Conservation (phyloP, 352 stramenopile species). For the Globisporangium perplexum region DNA sequence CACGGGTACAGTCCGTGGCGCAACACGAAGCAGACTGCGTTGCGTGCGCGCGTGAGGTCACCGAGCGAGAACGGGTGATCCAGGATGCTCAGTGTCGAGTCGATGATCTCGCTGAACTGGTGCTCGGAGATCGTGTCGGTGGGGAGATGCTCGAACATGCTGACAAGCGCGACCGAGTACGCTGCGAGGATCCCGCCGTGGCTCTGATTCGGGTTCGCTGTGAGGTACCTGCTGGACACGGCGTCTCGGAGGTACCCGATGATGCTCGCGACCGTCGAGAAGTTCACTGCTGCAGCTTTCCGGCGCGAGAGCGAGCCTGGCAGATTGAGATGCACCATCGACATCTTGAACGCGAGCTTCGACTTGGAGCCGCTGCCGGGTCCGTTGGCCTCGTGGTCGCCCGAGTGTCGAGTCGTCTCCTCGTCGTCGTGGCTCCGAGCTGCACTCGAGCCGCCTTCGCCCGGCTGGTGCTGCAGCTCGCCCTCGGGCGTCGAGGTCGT, state of each 20-base stretch:
- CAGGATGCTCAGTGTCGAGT: conserved; percentile 56
- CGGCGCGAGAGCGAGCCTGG: conserved; percentile 35
- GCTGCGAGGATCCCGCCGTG: conserved; percentile 67
- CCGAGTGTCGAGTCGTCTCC: conserved; percentile 12
- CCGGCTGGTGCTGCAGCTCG: neutral
- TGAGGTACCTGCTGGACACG: conserved; percentile 55
- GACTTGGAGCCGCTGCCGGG: conserved; percentile 22
- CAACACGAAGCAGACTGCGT: conserved; percentile 69
- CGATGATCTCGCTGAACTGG: conserved; percentile 64
- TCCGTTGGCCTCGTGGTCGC: conserved; percentile 11
- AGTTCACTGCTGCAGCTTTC: conserved; percentile 53
- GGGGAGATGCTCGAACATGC: conserved; percentile 72
- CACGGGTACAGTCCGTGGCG: conserved; percentile 55
- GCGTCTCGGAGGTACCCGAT: conserved; percentile 79
- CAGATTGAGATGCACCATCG: conserved; percentile 44
- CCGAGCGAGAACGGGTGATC: conserved; percentile 67
- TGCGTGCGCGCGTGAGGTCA: conserved; percentile 74
- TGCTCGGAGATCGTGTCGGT: conserved; percentile 51
- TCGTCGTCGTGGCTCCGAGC: conserved; percentile 21
- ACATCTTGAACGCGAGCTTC: conserved; percentile 70
- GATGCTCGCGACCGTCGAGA: conserved; percentile 70
- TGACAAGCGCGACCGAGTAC: conserved; percentile 65
- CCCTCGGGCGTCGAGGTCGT: conserved; percentile 37
- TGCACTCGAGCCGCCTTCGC: conserved; percentile 9
- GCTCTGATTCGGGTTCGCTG: conserved; percentile 29